Percentiles rank a stretch among this genome's conserved stretches.
Conservation (phyloP, 768 basidiomycete genomes). For the Hygrocybe punicea region DNA sequence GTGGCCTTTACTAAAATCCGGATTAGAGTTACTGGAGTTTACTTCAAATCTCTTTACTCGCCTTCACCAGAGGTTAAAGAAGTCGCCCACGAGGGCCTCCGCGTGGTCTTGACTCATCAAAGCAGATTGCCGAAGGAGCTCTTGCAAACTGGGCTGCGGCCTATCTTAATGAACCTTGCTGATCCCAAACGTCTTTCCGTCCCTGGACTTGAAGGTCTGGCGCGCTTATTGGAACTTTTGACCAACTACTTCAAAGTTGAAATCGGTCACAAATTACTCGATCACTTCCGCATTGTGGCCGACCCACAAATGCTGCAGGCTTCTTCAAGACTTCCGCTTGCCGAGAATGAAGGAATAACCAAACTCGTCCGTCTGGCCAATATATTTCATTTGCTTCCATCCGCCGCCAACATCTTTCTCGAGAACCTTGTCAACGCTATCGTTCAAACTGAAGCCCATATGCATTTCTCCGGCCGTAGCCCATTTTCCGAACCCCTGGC, state of each 20-base stretch:
- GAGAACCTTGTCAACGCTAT: conserved; percentile 82
- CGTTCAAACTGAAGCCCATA: conserved; percentile 86
- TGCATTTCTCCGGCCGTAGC: conserved; percentile 85
- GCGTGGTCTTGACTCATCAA: conserved; percentile 85
- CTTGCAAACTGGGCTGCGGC: conserved; percentile 89
- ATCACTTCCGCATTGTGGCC: conserved; percentile 91
- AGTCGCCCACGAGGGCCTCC: conserved; percentile 89
- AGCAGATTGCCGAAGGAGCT: conserved; percentile 91
- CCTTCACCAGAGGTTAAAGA: conserved; percentile 87
- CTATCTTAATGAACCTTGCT: conserved; percentile 96
- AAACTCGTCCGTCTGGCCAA: conserved; percentile 94
- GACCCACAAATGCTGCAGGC: conserved; percentile 81
- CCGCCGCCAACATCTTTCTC: conserved; percentile 88
- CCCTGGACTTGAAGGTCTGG: conserved; percentile 88
- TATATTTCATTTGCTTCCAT: conserved; percentile 94
- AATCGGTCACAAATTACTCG: conserved; percentile 94
- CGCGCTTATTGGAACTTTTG: conserved; percentile 86
- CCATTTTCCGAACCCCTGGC: conserved; percentile 93
- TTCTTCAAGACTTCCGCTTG: conserved; percentile 73
- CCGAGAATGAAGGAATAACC: conserved; percentile 86
- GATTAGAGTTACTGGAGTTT: conserved; percentile 83
- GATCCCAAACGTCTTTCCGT: conserved; percentile 94
- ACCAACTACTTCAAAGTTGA: conserved; percentile 99
- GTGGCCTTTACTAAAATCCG: conserved; percentile 5
- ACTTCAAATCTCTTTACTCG: conserved; percentile 98